A percentile compares a stretch with the other conserved stretches of the same genome.
Conservation (phyloP, 2,329 filamentous ascomycete species). For the Drechslerella stenobrocha region DNA sequence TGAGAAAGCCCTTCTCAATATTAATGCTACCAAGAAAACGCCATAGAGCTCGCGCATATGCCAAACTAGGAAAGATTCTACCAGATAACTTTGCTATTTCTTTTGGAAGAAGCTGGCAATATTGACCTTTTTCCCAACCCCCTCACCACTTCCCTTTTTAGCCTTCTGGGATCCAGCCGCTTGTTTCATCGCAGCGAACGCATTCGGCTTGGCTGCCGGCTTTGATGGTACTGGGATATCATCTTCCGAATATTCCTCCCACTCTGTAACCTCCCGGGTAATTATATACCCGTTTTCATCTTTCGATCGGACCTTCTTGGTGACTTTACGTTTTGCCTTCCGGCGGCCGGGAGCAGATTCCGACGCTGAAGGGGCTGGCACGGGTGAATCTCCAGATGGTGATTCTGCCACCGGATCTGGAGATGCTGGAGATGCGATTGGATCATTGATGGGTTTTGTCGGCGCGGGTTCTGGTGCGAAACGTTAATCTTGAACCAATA, state of each 20-base stretch:
- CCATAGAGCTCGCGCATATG: neutral
- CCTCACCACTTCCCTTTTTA: conserved; percentile 32
- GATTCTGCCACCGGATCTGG: conserved; percentile 19
- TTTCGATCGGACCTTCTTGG: conserved; percentile 83
- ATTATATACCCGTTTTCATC: conserved; percentile 86
- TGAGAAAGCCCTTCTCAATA: too few species aligned
- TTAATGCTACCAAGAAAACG: neutral
- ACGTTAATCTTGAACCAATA: conserved; percentile 52
- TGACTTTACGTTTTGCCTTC: conserved; percentile 75
- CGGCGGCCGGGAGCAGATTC: conserved; percentile 67
- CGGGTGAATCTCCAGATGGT: conserved; percentile 54
- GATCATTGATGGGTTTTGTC: conserved; percentile 7
- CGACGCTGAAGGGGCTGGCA: conserved; percentile 58
- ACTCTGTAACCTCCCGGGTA: conserved; percentile 36
- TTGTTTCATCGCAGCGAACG: conserved; percentile 45
- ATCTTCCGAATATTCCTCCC: conserved; percentile 45
- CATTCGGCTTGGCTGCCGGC: conserved; percentile 40
- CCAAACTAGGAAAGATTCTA: too few species aligned
- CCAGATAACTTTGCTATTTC: conserved; percentile 15
- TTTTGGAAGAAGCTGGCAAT: conserved; percentile 45
- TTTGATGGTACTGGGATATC: conserved; percentile 32
- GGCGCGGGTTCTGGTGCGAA: conserved; percentile 13
- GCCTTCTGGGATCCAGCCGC: conserved; percentile 37
- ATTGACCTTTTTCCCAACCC: conserved; percentile 23
- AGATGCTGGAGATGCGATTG: neutral